These are phyloP conservation scores for Agaricus sinodeliciosus DNA, from an alignment of 768 basidiomycete genomes.

Conservation along the genomic window DNA sequence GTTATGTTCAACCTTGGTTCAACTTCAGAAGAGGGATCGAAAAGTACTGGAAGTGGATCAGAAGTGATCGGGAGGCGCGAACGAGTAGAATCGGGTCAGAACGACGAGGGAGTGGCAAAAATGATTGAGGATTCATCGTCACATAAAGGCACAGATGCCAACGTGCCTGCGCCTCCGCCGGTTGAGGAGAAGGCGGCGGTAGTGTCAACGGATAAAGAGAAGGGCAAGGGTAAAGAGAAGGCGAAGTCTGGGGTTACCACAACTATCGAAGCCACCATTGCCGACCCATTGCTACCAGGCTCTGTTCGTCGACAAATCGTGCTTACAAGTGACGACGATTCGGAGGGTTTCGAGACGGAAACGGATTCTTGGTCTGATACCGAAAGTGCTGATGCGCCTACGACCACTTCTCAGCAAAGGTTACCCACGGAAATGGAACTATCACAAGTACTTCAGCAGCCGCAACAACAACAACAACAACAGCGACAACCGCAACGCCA, in stretches of 20 bases:
- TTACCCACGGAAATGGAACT: constrained; percentile 2
- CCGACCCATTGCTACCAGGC: constrained; percentile 3
- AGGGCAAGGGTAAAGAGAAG: constrained; percentile 6
- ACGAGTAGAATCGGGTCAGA: background rate
- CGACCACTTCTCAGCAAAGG: background rate
- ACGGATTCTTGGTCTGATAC: constrained; percentile 6
- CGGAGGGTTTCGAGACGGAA: constrained; percentile 8
- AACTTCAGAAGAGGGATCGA: constrained; percentile 1
- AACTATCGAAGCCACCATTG: constrained; percentile 2
- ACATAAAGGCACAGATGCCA: background rate
- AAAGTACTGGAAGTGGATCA: constrained; percentile 4
- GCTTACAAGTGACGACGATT: constrained; percentile 2
- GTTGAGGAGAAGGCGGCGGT: constrained; percentile 8
- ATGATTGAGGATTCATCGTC: background rate
- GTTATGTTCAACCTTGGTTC: constrained; percentile 7
- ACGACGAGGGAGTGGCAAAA: background rate
- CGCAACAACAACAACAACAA: constrained; percentile 12
- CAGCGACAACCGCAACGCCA: constrained; percentile 14
- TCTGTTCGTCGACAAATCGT: constrained; percentile 3
- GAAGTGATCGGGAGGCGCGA: background rate
- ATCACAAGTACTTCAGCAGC: constrained; percentile 8
- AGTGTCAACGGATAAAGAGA: background rate
- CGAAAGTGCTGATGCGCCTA: background rate
- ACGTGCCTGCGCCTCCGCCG: background rate
- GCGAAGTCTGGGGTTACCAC: constrained; percentile 3